Evolutionary conservation across 345 rosid species (phyloP).

Genomic region (Acer yangbiense): DNA sequence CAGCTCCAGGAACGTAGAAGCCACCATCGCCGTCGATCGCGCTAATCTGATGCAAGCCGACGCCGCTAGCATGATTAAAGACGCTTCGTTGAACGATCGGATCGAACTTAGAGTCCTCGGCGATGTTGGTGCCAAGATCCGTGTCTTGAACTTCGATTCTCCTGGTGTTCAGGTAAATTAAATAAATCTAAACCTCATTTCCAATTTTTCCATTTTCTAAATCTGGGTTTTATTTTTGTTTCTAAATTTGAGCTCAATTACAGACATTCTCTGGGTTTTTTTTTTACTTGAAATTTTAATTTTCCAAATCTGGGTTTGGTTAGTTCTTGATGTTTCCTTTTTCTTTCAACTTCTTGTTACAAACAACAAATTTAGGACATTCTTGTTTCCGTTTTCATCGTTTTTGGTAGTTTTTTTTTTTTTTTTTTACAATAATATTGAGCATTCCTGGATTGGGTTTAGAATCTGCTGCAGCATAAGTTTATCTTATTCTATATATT

Average conservation of each 20-base stretch:
- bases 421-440: neutral
- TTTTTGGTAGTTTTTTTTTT: too few relatives aligned
- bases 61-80: slow-evolving; percentile 73
- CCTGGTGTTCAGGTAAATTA: slow-evolving; percentile 82
- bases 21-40: slow-evolving; percentile 79
- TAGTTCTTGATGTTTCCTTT: too few relatives aligned
- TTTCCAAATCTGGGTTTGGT: too few relatives aligned
- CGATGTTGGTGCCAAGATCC: slow-evolving; percentile 93
- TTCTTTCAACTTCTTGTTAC: too few relatives aligned
- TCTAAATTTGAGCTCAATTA: neutral
- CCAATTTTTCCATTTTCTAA: neutral
- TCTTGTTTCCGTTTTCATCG: too few relatives aligned
- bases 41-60: slow-evolving; percentile 81
- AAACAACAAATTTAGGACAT: too few relatives aligned
- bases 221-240: neutral
- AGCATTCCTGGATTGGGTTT: neutral
- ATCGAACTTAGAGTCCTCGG: slow-evolving; percentile 84
- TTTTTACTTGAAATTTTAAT: too few relatives aligned
- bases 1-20: slow-evolving; percentile 69
- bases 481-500: too few relatives aligned
- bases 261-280: too few relatives aligned
- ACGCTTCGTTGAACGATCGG: slow-evolving; percentile 84
- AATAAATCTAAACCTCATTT: neutral
- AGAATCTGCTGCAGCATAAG: neutral
- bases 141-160: slow-evolving; percentile 85